Base-by-base conservation (phyloP, 2,329 filamentous ascomycete species). In the Pyrenochaeta sp. region DNA sequence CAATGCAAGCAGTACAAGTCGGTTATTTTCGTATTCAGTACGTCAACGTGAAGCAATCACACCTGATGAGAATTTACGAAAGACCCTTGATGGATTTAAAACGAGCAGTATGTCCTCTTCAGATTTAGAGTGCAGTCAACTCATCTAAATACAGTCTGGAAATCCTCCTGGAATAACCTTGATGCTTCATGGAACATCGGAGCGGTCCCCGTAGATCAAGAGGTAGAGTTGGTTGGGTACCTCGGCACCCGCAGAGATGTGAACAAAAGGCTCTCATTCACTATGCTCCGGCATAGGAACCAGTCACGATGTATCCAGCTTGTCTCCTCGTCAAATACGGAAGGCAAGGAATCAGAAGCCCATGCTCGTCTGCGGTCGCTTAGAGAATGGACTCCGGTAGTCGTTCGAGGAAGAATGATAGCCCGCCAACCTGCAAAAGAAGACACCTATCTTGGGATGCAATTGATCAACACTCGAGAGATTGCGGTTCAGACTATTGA, bases 191-290 rank as follows among this genome's bases (percentile, higher is more conserved):
- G 72, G 71, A 51, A 60, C 61, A 41, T 41, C 55, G 31, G 18
- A 14, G 24, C 10, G 9, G 2, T 44, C 11, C 6, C 13, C 11
- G 7, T 9, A 10, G 43, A 35, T 14, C 39, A 30, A 13, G 32
- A 51, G 4, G 20, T 58, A 7, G 48, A 58, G 17, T 23, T 54
- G 15, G 45, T 32, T 67, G 92, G 92, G 14, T 94, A 92, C 58
- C 71, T 96, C 1, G 83, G 84, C 18, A 83, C 83, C 47, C 80
- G 84, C 20, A 81, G 83, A 49, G 83, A 89, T 58, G 76, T 91
- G 15, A 84, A 84, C 19, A 85, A 85, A 40, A 83, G 81, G 26
- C 74, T 95, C 14, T 82, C 82, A 2, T 96, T 96, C 63, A 85
- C 85, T 34, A 80, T 86, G 36, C 65, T 84, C 23, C 72, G 70